Base-by-base conservation (phyloP, 2,329 filamentous ascomycete genomes). In the Microcyclosporella mali region DNA sequence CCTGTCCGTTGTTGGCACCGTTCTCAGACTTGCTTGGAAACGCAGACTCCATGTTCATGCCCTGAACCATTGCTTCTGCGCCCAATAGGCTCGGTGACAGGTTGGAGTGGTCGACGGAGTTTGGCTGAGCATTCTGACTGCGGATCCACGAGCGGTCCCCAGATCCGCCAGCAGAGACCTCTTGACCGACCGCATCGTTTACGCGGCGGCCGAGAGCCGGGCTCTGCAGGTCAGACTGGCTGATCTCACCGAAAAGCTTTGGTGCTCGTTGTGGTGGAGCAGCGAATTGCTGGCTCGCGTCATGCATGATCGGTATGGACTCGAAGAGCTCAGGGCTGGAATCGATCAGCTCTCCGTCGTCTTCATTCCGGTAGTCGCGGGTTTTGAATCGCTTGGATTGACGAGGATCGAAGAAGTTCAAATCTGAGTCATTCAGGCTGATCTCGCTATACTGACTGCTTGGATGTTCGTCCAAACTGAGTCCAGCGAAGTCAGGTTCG, bases 161-260 rank as follows among this genome's bases (percentile, higher is more conserved):
- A 14, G 41, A 44, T 10, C 30, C 33, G 9, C 28, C 27, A 30
- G 43, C 43, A 38, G 40, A 46, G 32, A 21, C 17, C 17, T 34
- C 14, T n/a, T 44, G 31, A 16, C 25, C 41, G 3, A 33, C 27
- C 10, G 28, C 41, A 12, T 43, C 17, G 15, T 29, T 39, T 14
- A 38, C 36, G 21, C 34, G 36, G 33, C 29, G 21, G 10, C 16
- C 47, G 15, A 44, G 28, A 8, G 15, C 70, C 12, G 77, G 78
- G 55, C 71, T 77, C 37, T 68, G 64, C 11, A 81, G 55, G 9
- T 72, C 72, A 15, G 77, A 78, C 19, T 70, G 63, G 9, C 72
- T 73, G 49, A 82, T 77, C 57, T 82, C 79, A 10, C 79, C 79
- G 56, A 82, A 82, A 4, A 82, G 65, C 37, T 73, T 74, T 12